Evolutionary conservation across 306 rosid genomes (phyloP), one percentile per base, ranked within the genome.

Genomic region (Lathyrus aphaca): DNA sequence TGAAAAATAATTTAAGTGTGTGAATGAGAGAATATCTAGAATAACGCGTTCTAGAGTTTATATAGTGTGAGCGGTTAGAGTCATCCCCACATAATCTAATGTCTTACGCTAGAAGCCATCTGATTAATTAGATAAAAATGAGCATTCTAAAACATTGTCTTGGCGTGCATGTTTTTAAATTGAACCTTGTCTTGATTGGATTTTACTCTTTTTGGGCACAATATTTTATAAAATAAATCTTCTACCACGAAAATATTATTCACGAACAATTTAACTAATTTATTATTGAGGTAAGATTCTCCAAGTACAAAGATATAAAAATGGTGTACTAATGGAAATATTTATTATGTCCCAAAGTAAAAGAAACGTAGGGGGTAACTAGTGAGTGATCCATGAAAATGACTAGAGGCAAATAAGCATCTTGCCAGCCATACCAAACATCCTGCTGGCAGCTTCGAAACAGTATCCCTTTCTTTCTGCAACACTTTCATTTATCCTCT

Each of bases 361-460:
- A 40, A 51, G 44, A 50, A 38, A 25, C 19, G 54, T 3, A 40
- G 60, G 27, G 48, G 71, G 3, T 27, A 59, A 55, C 74, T 48
- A 57, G 3, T 17, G 65, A 55, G 82, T 48, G 71, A 61, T 74
- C 43, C 65, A 69, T 76, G 81, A 70, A 80, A 87, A 72, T 50
- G 73, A 65, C 73, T 29, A 6, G 44, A 30, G 73, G 82, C 55
- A 43, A 32, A 45, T 53, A 18, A 46, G 74, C 78, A 78, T 72
- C 71, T 81, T 57, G 50, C 57, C 19, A 25, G 61, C 56, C 80
- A 51, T 64, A 69, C 64, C 79, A 59, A 79, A 85, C 87, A 80
- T 48, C 49, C 46, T 60, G 75, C 50, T 63, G 81, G 77, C 88
- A 79, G 84, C 77, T 81, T 78, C 58, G 46, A 38, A 78, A 57